Evolutionary conservation across 306 rosid species (phyloP).

Genomic region (Vigna nakashimae): DNA sequence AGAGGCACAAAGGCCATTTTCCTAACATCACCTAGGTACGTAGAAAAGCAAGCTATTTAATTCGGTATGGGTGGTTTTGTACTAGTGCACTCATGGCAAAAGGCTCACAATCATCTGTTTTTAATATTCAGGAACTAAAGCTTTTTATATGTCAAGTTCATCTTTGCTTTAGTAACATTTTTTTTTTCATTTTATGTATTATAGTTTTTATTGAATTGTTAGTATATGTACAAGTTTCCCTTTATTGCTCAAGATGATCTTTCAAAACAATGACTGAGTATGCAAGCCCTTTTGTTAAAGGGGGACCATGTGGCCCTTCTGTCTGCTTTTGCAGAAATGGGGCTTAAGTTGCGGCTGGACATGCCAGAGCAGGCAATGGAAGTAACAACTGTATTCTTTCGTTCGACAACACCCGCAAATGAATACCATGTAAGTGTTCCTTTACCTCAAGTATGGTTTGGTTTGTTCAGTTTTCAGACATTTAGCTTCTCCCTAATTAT

Average conservation of each 20-base stretch:
- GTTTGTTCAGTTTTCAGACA: conserved; percentile 29
- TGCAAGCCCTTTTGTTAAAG: conserved; percentile 57
- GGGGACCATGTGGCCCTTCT: conserved; percentile 96
- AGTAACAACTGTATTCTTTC: conserved; percentile 78
- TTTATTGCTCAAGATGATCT: conserved; percentile 33
- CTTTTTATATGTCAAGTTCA: conserved; percentile 3
- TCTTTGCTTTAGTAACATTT: not conserved
- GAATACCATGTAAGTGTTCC: conserved; percentile 68
- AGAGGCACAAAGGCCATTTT: conserved; percentile 22
- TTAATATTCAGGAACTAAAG: conserved; percentile 26
- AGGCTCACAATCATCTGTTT: not conserved
- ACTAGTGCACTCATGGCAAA: not conserved
- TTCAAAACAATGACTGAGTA: conserved; percentile 32
- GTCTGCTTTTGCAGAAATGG: conserved; percentile 98
- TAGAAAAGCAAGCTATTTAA: conserved; percentile 13
- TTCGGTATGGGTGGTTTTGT: conserved; percentile 31
- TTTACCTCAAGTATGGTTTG: conserved; percentile 31
- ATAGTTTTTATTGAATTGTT: conserved; percentile 6
- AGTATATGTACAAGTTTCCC: conserved; percentile 18
- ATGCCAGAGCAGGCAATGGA: conserved; percentile 97
- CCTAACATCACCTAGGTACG: not conserved
- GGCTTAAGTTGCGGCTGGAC: conserved; percentile 91
- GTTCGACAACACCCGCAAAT: conserved; percentile 78
- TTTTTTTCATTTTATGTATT: conserved; percentile 5
- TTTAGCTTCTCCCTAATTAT: conserved; percentile 38